Base-by-base conservation (phyloP, 1,139 yeast species). In the Yamadazyma jaroonii region DNA sequence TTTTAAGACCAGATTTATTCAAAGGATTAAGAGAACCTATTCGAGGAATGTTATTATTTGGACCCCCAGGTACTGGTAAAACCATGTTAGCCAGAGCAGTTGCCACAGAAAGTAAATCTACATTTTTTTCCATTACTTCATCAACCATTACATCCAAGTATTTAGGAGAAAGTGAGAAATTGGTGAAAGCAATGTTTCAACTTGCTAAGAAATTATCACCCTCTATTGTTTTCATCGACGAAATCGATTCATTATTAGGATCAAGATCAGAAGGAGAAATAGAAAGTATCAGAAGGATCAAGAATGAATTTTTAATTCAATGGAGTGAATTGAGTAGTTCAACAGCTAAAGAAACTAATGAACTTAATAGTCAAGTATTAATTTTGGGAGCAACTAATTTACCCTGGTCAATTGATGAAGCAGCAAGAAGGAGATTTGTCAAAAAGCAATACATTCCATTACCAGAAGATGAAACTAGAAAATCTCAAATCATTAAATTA, bases 351-450 rank as follows among this genome's bases (percentile, higher is more conserved):
- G 84, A 76, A 30, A 74, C 78, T 25, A 68, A 63, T 22, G 72
- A 68, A 13, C 29, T 47, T 20, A 64, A 61, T 27, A 60, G 64
- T 44, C 67, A 97, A 39, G 98, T 92, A 3, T 71, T 92, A 24
- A 96, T 92, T 3, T 67, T 92, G 29, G 98, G 97, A 0, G 98
- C 98, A 1, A 92, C 99, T 0, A 92, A 92, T 57, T 62, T 92
- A 47, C 99, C 99, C 0, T 92, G 99, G 99, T 84, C 89, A 3
- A 90, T 92, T 45, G 99, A 92, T 61, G 98, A 94, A 57, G 98
- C 98, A 3, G 99, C 98, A 0, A 71, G 98, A 53, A 76, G 98
- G 57, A 75, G 98, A 50, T 92, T 92, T 64, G 96, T 87, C 5
- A 75, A 96, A 47, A 70, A 97, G 39, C 97, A 89, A 57, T 90